phyloP scores from a whole-genome alignment of 2,329 filamentous ascomycete genomes.

The Calonectria henricotiae region DNA sequence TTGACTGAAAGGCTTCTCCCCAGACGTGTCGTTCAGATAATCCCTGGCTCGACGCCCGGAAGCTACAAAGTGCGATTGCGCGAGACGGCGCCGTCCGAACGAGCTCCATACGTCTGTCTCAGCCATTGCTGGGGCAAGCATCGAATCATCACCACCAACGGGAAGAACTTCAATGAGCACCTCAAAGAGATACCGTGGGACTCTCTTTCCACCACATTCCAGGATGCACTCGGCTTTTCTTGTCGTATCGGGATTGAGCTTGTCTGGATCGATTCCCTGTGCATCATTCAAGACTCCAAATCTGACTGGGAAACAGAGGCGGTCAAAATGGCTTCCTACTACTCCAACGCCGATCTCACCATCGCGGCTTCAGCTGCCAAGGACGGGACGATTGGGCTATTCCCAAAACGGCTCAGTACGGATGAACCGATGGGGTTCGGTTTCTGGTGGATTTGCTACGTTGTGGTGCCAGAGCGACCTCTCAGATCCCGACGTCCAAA shows the following conservation, averaged over 20 bases:
- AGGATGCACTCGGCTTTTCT: slow-evolving; percentile 37
- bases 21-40: slow-evolving; percentile 33
- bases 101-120: slow-evolving; percentile 39
- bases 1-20: slow-evolving; percentile 7
- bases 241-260: slow-evolving; percentile 37
- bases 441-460: slow-evolving; percentile 35
- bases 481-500: slow-evolving; percentile 18
- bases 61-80: slow-evolving; percentile 26
- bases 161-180: slow-evolving; percentile 29
- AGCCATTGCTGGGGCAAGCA: slow-evolving; percentile 55
- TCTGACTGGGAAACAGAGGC: slow-evolving; percentile 45
- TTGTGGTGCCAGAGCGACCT: slow-evolving; percentile 38
- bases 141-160: slow-evolving; percentile 54
- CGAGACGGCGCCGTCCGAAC: slow-evolving; percentile 13
- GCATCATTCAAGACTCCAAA: slow-evolving; percentile 45
- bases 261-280: slow-evolving; percentile 47
- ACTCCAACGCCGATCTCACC: slow-evolving; percentile 42
- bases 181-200: slow-evolving; percentile 36
- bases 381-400: slow-evolving; percentile 37
- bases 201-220: slow-evolving; percentile 38
- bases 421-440: slow-evolving; percentile 39
- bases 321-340: slow-evolving; percentile 43
- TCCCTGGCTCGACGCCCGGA: slow-evolving; percentile 28
- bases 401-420: slow-evolving; percentile 9
- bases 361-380: slow-evolving; percentile 41